Evolutionary conservation across 345 rosid genomes (phyloP).

Genomic region (Salix exigua): DNA sequence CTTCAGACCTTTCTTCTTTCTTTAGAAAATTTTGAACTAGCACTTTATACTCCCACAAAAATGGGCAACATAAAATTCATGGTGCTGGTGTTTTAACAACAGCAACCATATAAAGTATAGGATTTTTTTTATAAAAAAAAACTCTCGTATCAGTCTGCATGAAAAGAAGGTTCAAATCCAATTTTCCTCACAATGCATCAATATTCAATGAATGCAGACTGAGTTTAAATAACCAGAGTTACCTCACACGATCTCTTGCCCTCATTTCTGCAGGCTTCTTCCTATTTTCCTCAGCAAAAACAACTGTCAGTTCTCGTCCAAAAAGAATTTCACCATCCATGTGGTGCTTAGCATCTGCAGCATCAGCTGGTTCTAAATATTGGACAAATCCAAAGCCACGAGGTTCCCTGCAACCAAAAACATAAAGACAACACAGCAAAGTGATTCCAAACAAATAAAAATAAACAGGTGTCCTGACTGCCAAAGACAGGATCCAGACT

Average conservation of each 20-base stretch:
- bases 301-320: slow-evolving; percentile 73
- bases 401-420: slow-evolving; percentile 52
- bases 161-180: background rate
- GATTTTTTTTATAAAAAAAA: background rate
- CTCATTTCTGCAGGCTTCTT: slow-evolving; percentile 94
- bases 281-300: slow-evolving; percentile 88
- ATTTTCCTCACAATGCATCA: background rate
- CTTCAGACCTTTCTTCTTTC: background rate
- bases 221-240: background rate
- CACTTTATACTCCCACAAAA: background rate
- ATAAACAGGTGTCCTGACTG: slow-evolving; percentile 8
- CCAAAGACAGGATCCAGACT: slow-evolving; percentile 13
- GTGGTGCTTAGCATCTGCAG: slow-evolving; percentile 79
- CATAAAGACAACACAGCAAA: background rate
- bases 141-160: background rate
- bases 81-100: background rate
- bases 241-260: slow-evolving; percentile 64
- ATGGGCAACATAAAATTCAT: background rate
- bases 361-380: slow-evolving; percentile 77
- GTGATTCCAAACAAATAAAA: background rate
- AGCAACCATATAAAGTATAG: background rate
- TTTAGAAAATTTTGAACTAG: background rate
- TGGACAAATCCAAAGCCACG: slow-evolving; percentile 95
- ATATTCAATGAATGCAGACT: background rate
- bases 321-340: slow-evolving; percentile 80